phyloP scores from a whole-genome alignment of 225 moss, liverwort and hornwort genomes.

The Ulota crispa region DNA sequence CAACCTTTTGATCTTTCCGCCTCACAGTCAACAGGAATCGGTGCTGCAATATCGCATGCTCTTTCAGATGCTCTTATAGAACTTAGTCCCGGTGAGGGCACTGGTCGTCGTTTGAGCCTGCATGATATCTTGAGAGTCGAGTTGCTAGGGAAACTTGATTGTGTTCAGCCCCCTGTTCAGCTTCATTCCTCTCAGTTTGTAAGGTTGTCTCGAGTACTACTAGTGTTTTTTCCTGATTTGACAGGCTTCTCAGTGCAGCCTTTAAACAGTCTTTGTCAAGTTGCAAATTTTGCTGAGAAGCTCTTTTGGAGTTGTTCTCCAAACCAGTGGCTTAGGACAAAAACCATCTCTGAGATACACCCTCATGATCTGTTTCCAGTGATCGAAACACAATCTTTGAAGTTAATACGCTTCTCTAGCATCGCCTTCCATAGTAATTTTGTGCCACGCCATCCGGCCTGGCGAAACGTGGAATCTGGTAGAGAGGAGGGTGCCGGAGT shows the following conservation, averaged over 20 bases:
- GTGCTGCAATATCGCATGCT: background rate
- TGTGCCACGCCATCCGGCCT: slow-evolving; percentile 18
- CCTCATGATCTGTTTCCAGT: background rate
- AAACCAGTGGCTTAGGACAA: slow-evolving; percentile 23
- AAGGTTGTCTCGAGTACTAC: background rate
- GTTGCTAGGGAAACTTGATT: background rate
- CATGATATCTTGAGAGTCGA: background rate
- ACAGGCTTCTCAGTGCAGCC: background rate
- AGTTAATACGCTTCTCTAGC: background rate
- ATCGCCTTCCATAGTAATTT: slow-evolving; percentile 9
- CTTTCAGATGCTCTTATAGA: background rate
- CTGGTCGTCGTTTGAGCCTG: background rate
- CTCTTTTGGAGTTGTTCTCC: background rate
- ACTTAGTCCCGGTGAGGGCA: background rate
- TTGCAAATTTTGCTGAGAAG: slow-evolving; percentile 16
- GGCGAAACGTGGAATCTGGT: background rate
- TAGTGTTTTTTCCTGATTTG: background rate
- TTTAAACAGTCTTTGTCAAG: slow-evolving; percentile 7
- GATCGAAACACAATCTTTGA: background rate
- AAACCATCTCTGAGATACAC: background rate
- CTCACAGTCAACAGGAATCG: background rate
- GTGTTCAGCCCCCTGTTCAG: background rate
- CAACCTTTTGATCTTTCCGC: background rate
- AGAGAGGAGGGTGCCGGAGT: background rate
- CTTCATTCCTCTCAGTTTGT: slow-evolving; percentile 4